These are phyloP conservation scores for Achaetomium macrosporum DNA, from an alignment of 2,329 filamentous ascomycete species.

Conservation along the genomic window DNA sequence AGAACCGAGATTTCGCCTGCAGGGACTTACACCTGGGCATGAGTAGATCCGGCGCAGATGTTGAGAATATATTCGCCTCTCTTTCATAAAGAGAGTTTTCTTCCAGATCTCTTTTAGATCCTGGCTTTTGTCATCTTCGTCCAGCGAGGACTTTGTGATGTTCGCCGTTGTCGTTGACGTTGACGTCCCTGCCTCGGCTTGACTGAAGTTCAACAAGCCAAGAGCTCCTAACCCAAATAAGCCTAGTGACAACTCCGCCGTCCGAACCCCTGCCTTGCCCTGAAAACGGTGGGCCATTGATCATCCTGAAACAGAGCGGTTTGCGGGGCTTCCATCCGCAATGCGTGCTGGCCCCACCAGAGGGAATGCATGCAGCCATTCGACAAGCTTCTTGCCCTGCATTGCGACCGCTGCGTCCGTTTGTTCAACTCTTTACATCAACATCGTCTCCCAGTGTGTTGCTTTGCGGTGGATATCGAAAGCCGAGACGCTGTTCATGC, in stretches of 20 bases:
- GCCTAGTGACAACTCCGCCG: slow-evolving; percentile 13
- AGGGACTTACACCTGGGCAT: background rate
- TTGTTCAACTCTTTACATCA: background rate
- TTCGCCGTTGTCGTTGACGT: background rate
- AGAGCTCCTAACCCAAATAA: background rate
- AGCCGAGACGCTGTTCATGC: too few relatives aligned
- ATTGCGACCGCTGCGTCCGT: background rate
- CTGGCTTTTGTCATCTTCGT: too few relatives aligned
- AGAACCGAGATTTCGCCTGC: background rate
- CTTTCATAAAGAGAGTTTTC: too few relatives aligned
- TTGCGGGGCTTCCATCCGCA: slow-evolving; percentile 20
- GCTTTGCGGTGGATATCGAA: too few relatives aligned
- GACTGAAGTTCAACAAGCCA: background rate
- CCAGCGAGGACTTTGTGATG: background rate
- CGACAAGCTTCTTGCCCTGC: slow-evolving; percentile 1
- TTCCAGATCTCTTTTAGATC: too few relatives aligned
- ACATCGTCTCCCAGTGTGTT: too few relatives aligned
- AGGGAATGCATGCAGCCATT: background rate
- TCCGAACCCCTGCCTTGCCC: slow-evolving; percentile 16
- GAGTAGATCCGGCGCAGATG: background rate
- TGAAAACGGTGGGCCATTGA: slow-evolving; percentile 4
- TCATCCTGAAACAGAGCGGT: slow-evolving; percentile 25
- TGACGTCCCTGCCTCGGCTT: background rate
- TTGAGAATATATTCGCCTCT: too few relatives aligned
- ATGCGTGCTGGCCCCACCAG: slow-evolving; percentile 9